phyloP scores from a whole-genome alignment of 2,329 filamentous ascomycete species.

The Dendryphion nanum region DNA sequence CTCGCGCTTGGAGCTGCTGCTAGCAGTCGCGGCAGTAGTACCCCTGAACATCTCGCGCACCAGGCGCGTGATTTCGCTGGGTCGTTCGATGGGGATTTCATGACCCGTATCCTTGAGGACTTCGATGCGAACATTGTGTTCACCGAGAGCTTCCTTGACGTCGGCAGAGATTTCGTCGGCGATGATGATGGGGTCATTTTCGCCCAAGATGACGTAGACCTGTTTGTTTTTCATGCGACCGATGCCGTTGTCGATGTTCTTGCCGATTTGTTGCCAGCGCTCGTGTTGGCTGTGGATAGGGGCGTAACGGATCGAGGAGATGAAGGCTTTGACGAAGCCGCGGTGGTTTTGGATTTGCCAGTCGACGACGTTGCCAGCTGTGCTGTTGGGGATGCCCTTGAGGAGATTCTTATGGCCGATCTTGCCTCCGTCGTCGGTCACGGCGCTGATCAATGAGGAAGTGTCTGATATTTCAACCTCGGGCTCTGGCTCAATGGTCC shows the following conservation, averaged over 20 bases:
- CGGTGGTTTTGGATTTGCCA: constrained; percentile 68
- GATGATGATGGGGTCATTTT: constrained; percentile 66
- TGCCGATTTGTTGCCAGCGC: constrained; percentile 60
- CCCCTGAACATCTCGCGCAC: no score
- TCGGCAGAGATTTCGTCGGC: constrained; percentile 64
- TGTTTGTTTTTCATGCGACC: constrained; percentile 40
- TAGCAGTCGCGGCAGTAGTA: no score
- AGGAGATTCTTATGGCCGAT: constrained; percentile 44
- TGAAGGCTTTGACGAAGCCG: constrained; percentile 69
- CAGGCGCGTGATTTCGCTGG: constrained; percentile 58
- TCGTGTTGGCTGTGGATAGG: constrained; percentile 65
- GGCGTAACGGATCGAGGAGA: constrained; percentile 67
- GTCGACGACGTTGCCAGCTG: constrained; percentile 60
- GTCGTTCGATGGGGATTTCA: constrained; percentile 65
- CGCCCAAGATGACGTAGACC: constrained; percentile 65
- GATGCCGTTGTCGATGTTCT: constrained; percentile 27
- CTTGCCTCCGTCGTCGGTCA: constrained; percentile 8
- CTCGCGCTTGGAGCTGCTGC: no score
- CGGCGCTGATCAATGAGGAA: constrained; percentile 4
- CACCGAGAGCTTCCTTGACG: constrained; percentile 56
- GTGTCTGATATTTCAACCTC: constrained; percentile 6
- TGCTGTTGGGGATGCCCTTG: constrained; percentile 51
- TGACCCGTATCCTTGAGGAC: constrained; percentile 62
- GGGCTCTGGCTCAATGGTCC: constrained; percentile 25
- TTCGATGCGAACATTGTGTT: constrained; percentile 56